Conservation (phyloP, 352 stramenopile species). For the Phytophthora lateralis region DNA sequence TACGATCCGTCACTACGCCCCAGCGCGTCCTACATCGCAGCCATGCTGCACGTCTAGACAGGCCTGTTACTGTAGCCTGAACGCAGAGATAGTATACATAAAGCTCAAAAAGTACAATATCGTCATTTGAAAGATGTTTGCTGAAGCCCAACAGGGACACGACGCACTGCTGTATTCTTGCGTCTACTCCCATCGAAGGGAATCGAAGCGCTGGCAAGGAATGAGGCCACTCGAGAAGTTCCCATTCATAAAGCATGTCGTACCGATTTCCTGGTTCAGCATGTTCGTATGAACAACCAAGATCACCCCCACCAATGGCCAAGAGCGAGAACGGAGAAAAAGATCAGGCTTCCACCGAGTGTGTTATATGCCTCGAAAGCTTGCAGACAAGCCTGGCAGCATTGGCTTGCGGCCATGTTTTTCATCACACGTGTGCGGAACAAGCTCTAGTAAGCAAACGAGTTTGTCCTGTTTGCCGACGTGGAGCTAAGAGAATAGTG, state of each 20-base stretch:
- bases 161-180: neutral
- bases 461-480: constrained; percentile 47
- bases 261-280: constrained; percentile 2
- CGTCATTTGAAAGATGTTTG: neutral
- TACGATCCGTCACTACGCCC: constrained; percentile 73
- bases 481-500: constrained; percentile 22
- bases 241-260: constrained; percentile 6
- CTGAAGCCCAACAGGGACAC: constrained; percentile 1
- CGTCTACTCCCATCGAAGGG: constrained; percentile 22
- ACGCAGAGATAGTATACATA: constrained; percentile 30
- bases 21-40: constrained; percentile 73
- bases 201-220: constrained; percentile 7
- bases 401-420: constrained; percentile 50
- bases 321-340: constrained; percentile 3
- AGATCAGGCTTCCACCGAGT: constrained; percentile 7
- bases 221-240: constrained; percentile 12
- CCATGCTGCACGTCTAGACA: constrained; percentile 63
- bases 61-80: neutral
- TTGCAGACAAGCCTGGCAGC: constrained; percentile 37
- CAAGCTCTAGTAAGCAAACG: constrained; percentile 20
- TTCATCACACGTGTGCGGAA: constrained; percentile 38
- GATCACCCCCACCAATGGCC: neutral
- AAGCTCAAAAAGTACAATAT: constrained; percentile 37
- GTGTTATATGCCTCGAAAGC: constrained; percentile 48
- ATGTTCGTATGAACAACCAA: neutral